These are phyloP conservation scores for Cladophialophora bantiana DNA, from an alignment of 2,329 filamentous ascomycete genomes.

Conservation along the genomic window DNA sequence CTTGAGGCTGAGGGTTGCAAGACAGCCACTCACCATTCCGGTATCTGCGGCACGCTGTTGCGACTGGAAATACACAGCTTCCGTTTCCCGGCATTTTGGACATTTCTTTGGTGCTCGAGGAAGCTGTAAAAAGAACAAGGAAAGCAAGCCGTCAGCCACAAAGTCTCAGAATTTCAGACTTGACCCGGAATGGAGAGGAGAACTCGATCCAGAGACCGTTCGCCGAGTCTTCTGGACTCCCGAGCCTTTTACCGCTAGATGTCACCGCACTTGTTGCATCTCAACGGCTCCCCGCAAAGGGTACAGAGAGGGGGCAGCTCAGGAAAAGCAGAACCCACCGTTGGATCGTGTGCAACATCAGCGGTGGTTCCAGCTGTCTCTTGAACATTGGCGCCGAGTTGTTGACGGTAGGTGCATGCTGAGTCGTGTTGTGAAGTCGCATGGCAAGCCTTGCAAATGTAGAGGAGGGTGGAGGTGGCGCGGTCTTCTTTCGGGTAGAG, in stretches of 20 bases:
- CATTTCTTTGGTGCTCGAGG: conserved; percentile 87
- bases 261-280: conserved; percentile 61
- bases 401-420: conserved; percentile 93
- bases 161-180: conserved; percentile 45
- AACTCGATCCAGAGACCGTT: conserved; percentile 1
- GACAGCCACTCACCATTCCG: conserved; percentile 79
- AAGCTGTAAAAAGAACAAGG: conserved; percentile 67
- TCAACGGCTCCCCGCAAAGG: conserved; percentile 64
- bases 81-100: conserved; percentile 81
- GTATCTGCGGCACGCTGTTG: conserved; percentile 97
- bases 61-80: conserved; percentile 98
- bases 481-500: conserved; percentile 96
- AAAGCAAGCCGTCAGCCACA: conserved; percentile 39
- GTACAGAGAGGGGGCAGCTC: conserved; percentile 59
- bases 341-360: conserved; percentile 96
- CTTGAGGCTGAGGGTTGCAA: neutral
- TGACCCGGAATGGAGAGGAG: conserved; percentile 6
- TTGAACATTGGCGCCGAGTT: conserved; percentile 87
- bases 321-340: conserved; percentile 72
- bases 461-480: conserved; percentile 82
- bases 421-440: conserved; percentile 86
- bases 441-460: conserved; percentile 93
- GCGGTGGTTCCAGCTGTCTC: conserved; percentile 97
- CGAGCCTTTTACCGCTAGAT: conserved; percentile 47
- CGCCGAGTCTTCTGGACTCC: neutral